Percentiles rank a stretch among this genome's conserved stretches.
These are phyloP conservation scores for Calonectria crousiana DNA, from an alignment of 2,329 filamentous ascomycete genomes.

Conservation along the genomic window DNA sequence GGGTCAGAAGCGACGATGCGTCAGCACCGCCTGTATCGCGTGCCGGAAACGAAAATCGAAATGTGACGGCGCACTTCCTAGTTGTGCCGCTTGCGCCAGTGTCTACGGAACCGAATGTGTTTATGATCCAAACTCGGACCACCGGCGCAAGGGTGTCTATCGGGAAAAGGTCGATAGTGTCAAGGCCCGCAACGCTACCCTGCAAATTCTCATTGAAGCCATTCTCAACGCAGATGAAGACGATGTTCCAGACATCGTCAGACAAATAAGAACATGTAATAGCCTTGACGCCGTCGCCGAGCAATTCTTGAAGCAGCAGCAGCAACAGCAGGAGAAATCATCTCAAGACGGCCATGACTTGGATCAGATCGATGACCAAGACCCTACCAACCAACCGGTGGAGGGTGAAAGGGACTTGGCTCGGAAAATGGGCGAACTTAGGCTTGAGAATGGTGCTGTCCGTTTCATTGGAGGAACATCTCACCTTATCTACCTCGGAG, in stretches of 20 bases:
- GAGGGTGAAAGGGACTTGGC: conserved; percentile 83
- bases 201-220: conserved; percentile 93
- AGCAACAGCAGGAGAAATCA: conserved; percentile 47
- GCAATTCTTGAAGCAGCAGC: conserved; percentile 61
- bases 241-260: conserved; percentile 84
- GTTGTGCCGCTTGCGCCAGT: conserved; percentile 94
- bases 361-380: conserved; percentile 56
- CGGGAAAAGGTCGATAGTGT: conserved; percentile 91
- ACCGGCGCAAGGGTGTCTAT: conserved; percentile 96
- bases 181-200: conserved; percentile 87
- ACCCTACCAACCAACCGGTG: conserved; percentile 55
- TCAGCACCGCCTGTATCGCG: conserved; percentile 87
- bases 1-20: conserved; percentile 78
- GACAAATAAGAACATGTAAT: conserved; percentile 88
- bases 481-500: conserved; percentile 85
- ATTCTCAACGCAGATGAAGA: conserved; percentile 93
- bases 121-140: conserved; percentile 96
- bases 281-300: conserved; percentile 69
- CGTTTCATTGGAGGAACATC: conserved; percentile 96
- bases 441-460: conserved; percentile 87
- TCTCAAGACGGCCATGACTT: conserved; percentile 56
- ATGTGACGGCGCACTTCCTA: conserved; percentile 92
- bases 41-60: conserved; percentile 85
- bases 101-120: conserved; percentile 93
- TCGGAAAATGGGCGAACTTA: conserved; percentile 91